phyloP scores from a whole-genome alignment of 2,329 filamentous ascomycete genomes.

The Bipolaris bicolor region DNA sequence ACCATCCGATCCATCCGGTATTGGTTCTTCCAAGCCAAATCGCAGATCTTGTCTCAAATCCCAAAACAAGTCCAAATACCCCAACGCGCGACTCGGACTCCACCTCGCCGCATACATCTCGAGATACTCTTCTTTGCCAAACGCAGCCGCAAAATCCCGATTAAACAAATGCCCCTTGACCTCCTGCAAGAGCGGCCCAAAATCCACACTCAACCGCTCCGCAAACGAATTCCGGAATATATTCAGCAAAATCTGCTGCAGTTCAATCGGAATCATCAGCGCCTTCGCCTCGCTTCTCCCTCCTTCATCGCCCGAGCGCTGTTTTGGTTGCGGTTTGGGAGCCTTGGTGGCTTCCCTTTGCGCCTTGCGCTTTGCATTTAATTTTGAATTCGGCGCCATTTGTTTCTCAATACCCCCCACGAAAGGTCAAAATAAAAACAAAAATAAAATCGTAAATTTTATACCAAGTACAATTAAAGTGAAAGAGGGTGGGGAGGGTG shows the following conservation, averaged over 20 bases:
- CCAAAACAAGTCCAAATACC: slow-evolving; percentile 71
- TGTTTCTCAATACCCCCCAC: too few relatives aligned
- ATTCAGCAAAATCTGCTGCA: slow-evolving; percentile 75
- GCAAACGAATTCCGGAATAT: slow-evolving; percentile 72
- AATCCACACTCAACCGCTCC: slow-evolving; percentile 51
- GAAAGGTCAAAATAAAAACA: too few relatives aligned
- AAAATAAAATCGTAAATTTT: too few relatives aligned
- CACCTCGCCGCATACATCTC: slow-evolving; percentile 87
- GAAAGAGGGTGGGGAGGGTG: too few relatives aligned
- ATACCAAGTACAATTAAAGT: too few relatives aligned
- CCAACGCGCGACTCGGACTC: slow-evolving; percentile 85
- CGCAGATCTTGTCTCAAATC: slow-evolving; percentile 38
- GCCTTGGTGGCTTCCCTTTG: slow-evolving; percentile 20
- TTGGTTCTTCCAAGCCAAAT: background rate
- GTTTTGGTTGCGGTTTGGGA: slow-evolving; percentile 5
- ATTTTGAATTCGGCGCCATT: slow-evolving; percentile 20
- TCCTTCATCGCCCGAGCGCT: slow-evolving; percentile 5
- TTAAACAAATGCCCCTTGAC: slow-evolving; percentile 87
- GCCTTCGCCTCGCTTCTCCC: slow-evolving; percentile 17
- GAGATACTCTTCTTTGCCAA: slow-evolving; percentile 72
- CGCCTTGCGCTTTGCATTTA: slow-evolving; percentile 24
- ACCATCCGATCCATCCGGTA: background rate
- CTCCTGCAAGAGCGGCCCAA: slow-evolving; percentile 69
- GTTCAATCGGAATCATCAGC: slow-evolving; percentile 55
- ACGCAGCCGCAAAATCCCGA: slow-evolving; percentile 82